phyloP scores from a whole-genome alignment of 345 rosid genomes.

The Garcia nutans region DNA sequence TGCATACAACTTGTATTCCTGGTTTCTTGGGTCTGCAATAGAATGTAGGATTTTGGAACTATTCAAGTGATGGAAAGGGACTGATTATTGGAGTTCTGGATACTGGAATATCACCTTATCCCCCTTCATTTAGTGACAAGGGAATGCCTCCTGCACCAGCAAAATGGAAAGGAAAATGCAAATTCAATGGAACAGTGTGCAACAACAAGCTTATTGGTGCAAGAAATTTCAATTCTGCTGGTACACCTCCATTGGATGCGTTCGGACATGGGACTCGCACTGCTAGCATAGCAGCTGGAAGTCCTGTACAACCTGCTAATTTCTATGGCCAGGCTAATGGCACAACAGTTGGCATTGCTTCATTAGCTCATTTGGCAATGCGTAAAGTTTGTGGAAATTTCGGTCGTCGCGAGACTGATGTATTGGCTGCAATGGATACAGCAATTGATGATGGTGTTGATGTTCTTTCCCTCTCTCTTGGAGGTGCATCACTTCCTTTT shows the following conservation, averaged over 20 bases:
- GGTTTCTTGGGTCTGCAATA: slow-evolving; percentile 19
- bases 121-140: slow-evolving; percentile 25
- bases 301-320: background rate
- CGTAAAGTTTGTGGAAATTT: slow-evolving; percentile 46
- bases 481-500: slow-evolving; percentile 10
- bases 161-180: slow-evolving; percentile 30
- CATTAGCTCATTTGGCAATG: slow-evolving; percentile 54
- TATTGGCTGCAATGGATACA: slow-evolving; percentile 57
- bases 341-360: slow-evolving; percentile 38
- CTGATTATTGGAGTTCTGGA: slow-evolving; percentile 27
- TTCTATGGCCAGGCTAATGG: slow-evolving; percentile 49
- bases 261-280: slow-evolving; percentile 24
- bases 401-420: slow-evolving; percentile 48
- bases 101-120: slow-evolving; percentile 16
- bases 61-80: slow-evolving; percentile 21
- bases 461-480: slow-evolving; percentile 53
- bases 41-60: slow-evolving; percentile 19
- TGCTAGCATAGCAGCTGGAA: slow-evolving; percentile 44
- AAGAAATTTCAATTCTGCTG: background rate
- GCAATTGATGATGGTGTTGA: slow-evolving; percentile 65
- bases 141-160: slow-evolving; percentile 28
- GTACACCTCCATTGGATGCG: too few species aligned
- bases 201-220: slow-evolving; percentile 26
- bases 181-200: slow-evolving; percentile 16
- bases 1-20: slow-evolving; percentile 16